Base-by-base conservation (phyloP, 2,329 filamentous ascomycete genomes). In the Aureobasidium sp. region DNA sequence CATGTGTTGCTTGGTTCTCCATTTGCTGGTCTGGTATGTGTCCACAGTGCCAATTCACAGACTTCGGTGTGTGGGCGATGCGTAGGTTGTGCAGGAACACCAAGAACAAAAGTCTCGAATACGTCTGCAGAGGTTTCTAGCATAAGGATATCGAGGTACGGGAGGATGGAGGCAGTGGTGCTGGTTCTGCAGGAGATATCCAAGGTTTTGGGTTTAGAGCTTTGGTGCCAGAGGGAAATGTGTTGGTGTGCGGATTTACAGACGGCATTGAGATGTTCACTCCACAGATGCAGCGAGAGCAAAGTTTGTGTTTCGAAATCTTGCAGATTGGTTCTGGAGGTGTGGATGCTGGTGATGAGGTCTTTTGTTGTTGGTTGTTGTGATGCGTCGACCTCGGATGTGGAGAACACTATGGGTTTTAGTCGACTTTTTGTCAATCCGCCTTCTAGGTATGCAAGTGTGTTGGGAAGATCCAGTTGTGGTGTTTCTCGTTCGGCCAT, bases 381-480 rank as follows among this genome's bases (percentile, higher is more conserved):
- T 5, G 32, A 36, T 7, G 8, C 16, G 5, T 27, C 42, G 3
- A 39, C 21, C 21, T 52, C 52, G 5, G 44, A 21, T 3, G 29
- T 41, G 16, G 41, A 25, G 9, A 34, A 39, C 8, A 65, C 47
- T 13, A 65, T 57, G 7, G 62, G 10, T 29, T 58, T 37, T 3
- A 95, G 75, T 5, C 85, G 86, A 67, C 87, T 91, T 37, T 79
- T 79, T 1, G 79, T 82, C 66, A 96, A 78, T 39, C 87, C 86
- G 32, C 83, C 82, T 66, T 88, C 82, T 41, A 97, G 88, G 70
- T 97, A 97, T 0, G 84, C 81, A 9, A 96, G 74, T 1, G 95
- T 85, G 62, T 86, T 86, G 16, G 80, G 79, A 54, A 88, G 83
- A 65, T 96, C 89, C 63, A 95, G 84, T n/a, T 66, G 68, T 0